phyloP scores from a whole-genome alignment of 202 grass and related monocot genomes.

The Carex arenaria region DNA sequence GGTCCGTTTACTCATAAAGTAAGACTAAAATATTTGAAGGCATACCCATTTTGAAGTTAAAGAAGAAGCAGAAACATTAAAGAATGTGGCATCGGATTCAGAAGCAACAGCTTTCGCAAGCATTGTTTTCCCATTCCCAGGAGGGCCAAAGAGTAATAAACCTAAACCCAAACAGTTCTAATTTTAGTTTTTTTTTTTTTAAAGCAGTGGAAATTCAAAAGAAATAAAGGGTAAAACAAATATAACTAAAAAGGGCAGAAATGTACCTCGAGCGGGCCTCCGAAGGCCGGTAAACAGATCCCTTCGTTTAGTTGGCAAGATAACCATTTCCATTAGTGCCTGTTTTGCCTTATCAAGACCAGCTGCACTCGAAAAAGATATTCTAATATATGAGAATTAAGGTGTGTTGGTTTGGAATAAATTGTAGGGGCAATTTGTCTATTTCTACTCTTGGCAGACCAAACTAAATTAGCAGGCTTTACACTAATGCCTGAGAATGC shows the following conservation, averaged over 20 bases:
- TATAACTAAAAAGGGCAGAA: constrained; percentile 12
- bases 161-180: constrained; percentile 24
- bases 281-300: constrained; percentile 87
- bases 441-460: not conserved
- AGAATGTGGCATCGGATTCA: constrained; percentile 99
- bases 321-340: constrained; percentile 99
- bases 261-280: constrained; percentile 78
- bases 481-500: not conserved
- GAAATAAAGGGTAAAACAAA: constrained; percentile 15
- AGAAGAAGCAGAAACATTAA: constrained; percentile 91
- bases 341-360: constrained; percentile 96
- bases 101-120: constrained; percentile 99
- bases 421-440: not conserved
- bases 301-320: constrained; percentile 91
- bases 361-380: constrained; percentile 46
- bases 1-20: not conserved
- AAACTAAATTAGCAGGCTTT: not conserved
- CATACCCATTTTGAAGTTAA: constrained; percentile 98
- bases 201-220: not conserved
- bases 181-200: constrained; percentile 3
- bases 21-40: not conserved
- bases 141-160: constrained; percentile 91
- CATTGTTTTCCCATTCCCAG: constrained; percentile 98
- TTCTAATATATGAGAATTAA: constrained; percentile 6
- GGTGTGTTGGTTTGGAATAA: not conserved